Evolutionary conservation across 2,329 filamentous ascomycete species (phyloP).

Genomic region (Acrodontium crateriforme): DNA sequence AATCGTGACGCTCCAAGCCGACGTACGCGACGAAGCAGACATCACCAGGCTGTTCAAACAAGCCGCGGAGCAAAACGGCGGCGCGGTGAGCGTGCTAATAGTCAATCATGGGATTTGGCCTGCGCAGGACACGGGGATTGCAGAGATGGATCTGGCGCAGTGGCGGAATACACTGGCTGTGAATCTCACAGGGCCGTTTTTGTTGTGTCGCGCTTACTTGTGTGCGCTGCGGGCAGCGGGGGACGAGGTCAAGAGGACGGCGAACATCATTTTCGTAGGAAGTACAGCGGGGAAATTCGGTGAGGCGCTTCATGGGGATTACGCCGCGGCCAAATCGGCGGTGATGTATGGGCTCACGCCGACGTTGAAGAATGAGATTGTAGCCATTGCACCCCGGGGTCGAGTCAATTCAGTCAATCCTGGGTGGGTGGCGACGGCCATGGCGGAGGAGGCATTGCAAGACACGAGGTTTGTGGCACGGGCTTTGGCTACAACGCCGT

Average conservation of each 20-base stretch:
- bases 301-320: slow-evolving; percentile 30
- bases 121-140: slow-evolving; percentile 16
- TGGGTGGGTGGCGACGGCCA: slow-evolving; percentile 30
- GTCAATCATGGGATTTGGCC: slow-evolving; percentile 23
- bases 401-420: slow-evolving; percentile 35
- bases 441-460: slow-evolving; percentile 13
- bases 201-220: slow-evolving; percentile 31
- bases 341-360: slow-evolving; percentile 32
- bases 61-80: slow-evolving; percentile 22
- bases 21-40: slow-evolving; percentile 12
- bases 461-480: slow-evolving; percentile 29
- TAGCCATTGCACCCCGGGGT: slow-evolving; percentile 23
- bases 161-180: slow-evolving; percentile 29
- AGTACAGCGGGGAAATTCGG: slow-evolving; percentile 33
- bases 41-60: slow-evolving; percentile 22
- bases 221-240: slow-evolving; percentile 21
- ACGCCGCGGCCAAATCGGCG: slow-evolving; percentile 32
- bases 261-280: slow-evolving; percentile 27
- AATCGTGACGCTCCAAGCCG: slow-evolving; percentile 14
- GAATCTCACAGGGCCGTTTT: slow-evolving; percentile 31
- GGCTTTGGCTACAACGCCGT: slow-evolving; percentile 28
- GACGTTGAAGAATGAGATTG: slow-evolving; percentile 28
- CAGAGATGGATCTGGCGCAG: slow-evolving; percentile 27
- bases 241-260: slow-evolving; percentile 4
- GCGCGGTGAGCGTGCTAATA: slow-evolving; percentile 30